phyloP scores from a whole-genome alignment of 768 basidiomycete genomes.

The Cyathus striatus region DNA sequence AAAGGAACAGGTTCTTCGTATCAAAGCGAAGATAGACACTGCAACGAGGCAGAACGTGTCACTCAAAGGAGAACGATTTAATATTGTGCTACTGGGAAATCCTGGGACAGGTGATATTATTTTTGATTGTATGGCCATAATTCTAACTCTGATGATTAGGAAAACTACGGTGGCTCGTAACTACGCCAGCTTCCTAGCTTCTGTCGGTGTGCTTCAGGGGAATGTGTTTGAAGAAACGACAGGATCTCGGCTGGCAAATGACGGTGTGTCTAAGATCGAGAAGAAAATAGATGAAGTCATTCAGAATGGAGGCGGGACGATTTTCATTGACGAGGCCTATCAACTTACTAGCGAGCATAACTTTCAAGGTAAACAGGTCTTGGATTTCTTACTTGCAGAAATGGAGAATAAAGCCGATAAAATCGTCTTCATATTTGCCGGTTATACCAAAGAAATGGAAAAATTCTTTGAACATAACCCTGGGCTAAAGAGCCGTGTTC shows the following conservation, averaged over 20 bases:
- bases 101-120: conserved; percentile 58
- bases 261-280: conserved; percentile 49
- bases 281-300: conserved; percentile 42
- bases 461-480: conserved; percentile 76
- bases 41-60: conserved; percentile 48
- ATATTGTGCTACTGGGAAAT: conserved; percentile 61
- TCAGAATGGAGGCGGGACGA: conserved; percentile 52
- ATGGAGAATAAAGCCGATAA: conserved; percentile 68
- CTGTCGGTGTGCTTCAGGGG: conserved; percentile 48
- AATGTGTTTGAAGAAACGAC: conserved; percentile 56
- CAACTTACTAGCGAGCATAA: conserved; percentile 50
- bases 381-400: conserved; percentile 68
- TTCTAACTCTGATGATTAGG: conserved; percentile 37
- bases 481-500: conserved; percentile 64
- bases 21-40: conserved; percentile 55
- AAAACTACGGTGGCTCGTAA: conserved; percentile 67
- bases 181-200: conserved; percentile 59
- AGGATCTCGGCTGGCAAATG: conserved; percentile 51
- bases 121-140: neutral
- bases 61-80: conserved; percentile 52
- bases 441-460: conserved; percentile 71
- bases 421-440: conserved; percentile 66
- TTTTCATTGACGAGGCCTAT: conserved; percentile 73
- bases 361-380: conserved; percentile 46
- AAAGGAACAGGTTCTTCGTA: conserved; percentile 51